Evolutionary conservation across 371 early-diverging fungal species (phyloP), one percentile per base, ranked within the genome.

Genomic region (Mortierella sp.): DNA sequence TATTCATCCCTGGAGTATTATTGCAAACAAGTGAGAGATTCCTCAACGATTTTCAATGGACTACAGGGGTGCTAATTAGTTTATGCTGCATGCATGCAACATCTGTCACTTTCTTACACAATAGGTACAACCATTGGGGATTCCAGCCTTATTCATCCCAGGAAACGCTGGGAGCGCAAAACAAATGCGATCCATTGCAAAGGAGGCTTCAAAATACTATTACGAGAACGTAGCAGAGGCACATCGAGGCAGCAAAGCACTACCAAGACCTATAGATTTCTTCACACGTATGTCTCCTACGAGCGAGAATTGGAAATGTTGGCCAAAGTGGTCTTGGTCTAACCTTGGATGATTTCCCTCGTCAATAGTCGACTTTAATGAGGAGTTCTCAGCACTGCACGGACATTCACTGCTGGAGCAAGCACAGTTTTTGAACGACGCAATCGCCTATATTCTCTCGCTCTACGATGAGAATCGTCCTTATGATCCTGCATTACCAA

Each of bases 81-180:
- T n/a, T n/a, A n/a, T n/a, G n/a, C n/a, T n/a, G n/a, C n/a, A n/a
- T n/a, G n/a, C n/a, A n/a, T n/a, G n/a, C n/a, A n/a, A n/a, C n/a
- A n/a, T n/a, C n/a, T n/a, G n/a, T 50, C 9, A 3, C 7, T 43
- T 56, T 50, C 27, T 43, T 28, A 18, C 0, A 39, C 12, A 45
- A 50, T 34, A 64, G 67, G 19, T 66, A 23, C 71, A 89, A 83
- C 90, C 88, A n/a, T 80, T 86, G 34, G 91, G 95, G 21, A 86
- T 93, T 18, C 98, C 98, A 0, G 90, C 96, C 0, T 78, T 98
- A 42, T 98, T 98, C 82, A 89, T 98, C 42, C 98, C 95, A 34
- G 98, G 98, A 0, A 94, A 97, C 71, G 96, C 97, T 19, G 98
- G 98, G 19, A 94, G 94, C 65, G 91, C 91, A 72, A 92, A 93